Evolutionary conservation across 805 yeast species (phyloP), one percentile per base, ranked within the genome.

Genomic region (Spathaspora girioi): DNA sequence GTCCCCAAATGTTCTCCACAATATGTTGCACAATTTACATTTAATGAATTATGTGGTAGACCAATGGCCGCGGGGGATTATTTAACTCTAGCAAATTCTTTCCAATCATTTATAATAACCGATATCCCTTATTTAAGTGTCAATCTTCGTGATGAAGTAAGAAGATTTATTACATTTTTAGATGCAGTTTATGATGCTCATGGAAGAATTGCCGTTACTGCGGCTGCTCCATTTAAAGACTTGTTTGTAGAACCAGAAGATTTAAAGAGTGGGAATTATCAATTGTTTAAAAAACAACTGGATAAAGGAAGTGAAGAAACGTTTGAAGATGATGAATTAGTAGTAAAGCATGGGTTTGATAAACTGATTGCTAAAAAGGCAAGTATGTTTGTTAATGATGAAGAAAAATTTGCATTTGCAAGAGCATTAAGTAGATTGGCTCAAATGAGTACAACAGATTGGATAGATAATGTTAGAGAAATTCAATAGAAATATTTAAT

Each of bases 171-270:
- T 66, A 94, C 97, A 0, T 94, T 94, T 60, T 69, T 94, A 50
- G 99, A 94, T 67, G 97, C 99, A 0, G 96, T 92, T 3, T 94
- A 94, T 66, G 98, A 94, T 67, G 86, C 86, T 50, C 92, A 89
- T 59, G 88, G 96, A 9, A 79, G 91, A 61, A 71, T 94, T 14
- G 96, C 96, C 1, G 93, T 91, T 32, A 90, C 97, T 0, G 86
- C 91, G 0, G 96, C 88, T 1, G 92, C 91, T 9, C 86, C 90
- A 19, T 93, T 91, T 64, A 82, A 83, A 44, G 86, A 87, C 53
- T 78, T 94, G 47, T 92, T 94, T 67, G 96, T 89, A 15, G 96
- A 91, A 59, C 88, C 91, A 1, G 89, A 86, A 57, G 80, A 76
- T 58, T 65, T 80, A 8, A 78, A 75, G 46, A 72, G 74, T 47